These are phyloP conservation scores for Cordyceps cicadae DNA, from an alignment of 2,329 filamentous ascomycete genomes.

Conservation along the genomic window DNA sequence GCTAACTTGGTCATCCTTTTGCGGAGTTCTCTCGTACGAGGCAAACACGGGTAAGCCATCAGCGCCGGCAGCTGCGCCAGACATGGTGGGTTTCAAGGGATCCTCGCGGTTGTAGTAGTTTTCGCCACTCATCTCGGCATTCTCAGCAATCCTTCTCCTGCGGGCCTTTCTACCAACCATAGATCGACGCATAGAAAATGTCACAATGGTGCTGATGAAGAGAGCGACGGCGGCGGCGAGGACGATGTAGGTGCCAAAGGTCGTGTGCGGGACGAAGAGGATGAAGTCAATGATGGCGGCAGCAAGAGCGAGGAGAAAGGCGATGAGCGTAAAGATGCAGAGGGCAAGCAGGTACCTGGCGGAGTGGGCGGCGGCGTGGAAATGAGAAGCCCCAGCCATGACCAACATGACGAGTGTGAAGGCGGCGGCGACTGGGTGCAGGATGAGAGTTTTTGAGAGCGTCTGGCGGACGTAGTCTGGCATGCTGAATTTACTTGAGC, in stretches of 20 bases:
- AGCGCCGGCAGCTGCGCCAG: constrained; percentile 42
- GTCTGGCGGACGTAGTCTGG: constrained; percentile 44
- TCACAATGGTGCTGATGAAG: constrained; percentile 71
- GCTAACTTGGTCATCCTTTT: constrained; percentile 50
- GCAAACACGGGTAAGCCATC: constrained; percentile 49
- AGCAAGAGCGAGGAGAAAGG: constrained; percentile 72
- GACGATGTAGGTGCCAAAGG: constrained; percentile 92
- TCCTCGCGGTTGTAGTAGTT: constrained; percentile 72
- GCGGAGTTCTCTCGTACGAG: constrained; percentile 56
- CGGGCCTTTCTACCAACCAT: constrained; percentile 87
- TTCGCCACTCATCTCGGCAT: constrained; percentile 94
- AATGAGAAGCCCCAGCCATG: constrained; percentile 71
- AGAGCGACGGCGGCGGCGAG: constrained; percentile 82
- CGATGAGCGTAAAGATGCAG: constrained; percentile 78
- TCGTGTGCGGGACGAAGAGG: constrained; percentile 86
- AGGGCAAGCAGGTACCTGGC: constrained; percentile 77
- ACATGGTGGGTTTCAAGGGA: constrained; percentile 45
- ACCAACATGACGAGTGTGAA: constrained; percentile 78
- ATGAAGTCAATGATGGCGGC: constrained; percentile 91
- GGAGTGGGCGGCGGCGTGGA: constrained; percentile 83
- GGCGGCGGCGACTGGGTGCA: constrained; percentile 85
- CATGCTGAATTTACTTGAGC: constrained; percentile 45
- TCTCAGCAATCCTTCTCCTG: constrained; percentile 83
- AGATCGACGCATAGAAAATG: constrained; percentile 90
- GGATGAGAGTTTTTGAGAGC: constrained; percentile 81